Conservation (phyloP, 345 rosid genomes). For the Carallia pectinifolia region DNA sequence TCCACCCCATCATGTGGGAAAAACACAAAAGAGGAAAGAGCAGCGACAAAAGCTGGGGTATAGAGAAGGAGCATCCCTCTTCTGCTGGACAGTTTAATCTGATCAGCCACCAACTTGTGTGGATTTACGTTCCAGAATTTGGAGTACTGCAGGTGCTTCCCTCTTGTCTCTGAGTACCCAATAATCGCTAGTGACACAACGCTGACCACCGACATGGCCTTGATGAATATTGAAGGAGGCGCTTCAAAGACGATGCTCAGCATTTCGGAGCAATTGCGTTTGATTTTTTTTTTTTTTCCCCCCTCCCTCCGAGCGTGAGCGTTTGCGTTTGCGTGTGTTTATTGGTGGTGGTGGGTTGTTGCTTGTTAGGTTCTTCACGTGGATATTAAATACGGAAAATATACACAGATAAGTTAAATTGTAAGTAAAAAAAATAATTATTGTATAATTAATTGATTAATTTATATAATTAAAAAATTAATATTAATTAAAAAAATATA, state of each 20-base stretch:
- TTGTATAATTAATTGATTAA: too few species aligned
- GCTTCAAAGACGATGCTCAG: conserved; percentile 26
- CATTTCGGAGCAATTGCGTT: not conserved
- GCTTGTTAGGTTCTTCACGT: too few species aligned
- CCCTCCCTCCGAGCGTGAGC: too few species aligned
- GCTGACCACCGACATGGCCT: conserved; percentile 32
- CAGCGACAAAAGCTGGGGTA: conserved; percentile 56
- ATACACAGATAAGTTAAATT: too few species aligned
- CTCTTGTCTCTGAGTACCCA: conserved; percentile 42
- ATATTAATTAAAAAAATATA: too few species aligned
- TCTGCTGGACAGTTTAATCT: conserved; percentile 39
- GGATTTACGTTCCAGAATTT: conserved; percentile 37
- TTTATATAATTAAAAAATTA: too few species aligned
- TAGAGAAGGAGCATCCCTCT: conserved; percentile 59
- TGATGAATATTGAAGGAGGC: conserved; percentile 34
- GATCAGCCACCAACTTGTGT: not conserved
- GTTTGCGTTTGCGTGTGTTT: too few species aligned
- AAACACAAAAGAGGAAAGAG: conserved; percentile 46
- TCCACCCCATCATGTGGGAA: conserved; percentile 36
- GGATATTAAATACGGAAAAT: too few species aligned
- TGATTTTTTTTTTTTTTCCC: not conserved
- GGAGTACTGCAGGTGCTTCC: conserved; percentile 53
- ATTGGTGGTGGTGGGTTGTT: too few species aligned
- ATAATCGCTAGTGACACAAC: conserved; percentile 19
- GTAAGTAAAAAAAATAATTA: too few species aligned